Percentiles rank a stretch among this genome's conserved stretches.
Evolutionary conservation across 2,329 filamentous ascomycete genomes (phyloP).

Genomic region (Cordyceps farinosa): DNA sequence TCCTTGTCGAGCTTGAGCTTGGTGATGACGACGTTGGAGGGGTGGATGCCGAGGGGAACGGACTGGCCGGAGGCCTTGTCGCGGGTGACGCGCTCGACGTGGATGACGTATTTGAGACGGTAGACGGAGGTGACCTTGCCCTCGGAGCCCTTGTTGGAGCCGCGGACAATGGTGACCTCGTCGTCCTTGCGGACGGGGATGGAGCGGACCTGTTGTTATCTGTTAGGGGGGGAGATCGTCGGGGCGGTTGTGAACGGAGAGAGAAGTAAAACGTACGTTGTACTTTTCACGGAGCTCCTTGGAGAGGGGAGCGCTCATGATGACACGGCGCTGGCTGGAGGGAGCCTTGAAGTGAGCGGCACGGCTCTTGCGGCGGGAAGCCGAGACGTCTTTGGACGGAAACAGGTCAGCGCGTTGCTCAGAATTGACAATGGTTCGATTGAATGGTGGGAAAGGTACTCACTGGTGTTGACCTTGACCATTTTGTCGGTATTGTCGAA

Average conservation of each 20-base stretch:
- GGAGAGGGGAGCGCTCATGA: conserved; percentile 94
- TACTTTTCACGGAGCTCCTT: conserved; percentile 99
- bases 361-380: conserved; percentile 96
- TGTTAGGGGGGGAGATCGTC: not conserved
- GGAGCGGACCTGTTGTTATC: conserved; percentile 67
- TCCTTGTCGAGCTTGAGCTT: conserved; percentile 99
- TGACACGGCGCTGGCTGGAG: conserved; percentile 88
- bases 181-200: conserved; percentile 98
- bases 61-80: conserved; percentile 98
- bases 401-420: not conserved
- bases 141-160: conserved; percentile 94
- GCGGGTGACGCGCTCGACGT: conserved; percentile 93
- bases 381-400: conserved; percentile 50
- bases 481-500: conserved; percentile 49
- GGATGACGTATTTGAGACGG: conserved; percentile 96
- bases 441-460: conserved; percentile 26
- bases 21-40: conserved; percentile 96
- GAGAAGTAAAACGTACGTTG: conserved; percentile 64
- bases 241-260: not conserved
- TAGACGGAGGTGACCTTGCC: conserved; percentile 98
- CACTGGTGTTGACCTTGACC: conserved; percentile 66
- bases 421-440: not conserved
- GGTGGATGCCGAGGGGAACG: conserved; percentile 89
- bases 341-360: conserved; percentile 97
- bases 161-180: conserved; percentile 89